These are phyloP conservation scores for Agaricus sinodeliciosus DNA, from an alignment of 768 basidiomycete genomes.

Conservation along the genomic window DNA sequence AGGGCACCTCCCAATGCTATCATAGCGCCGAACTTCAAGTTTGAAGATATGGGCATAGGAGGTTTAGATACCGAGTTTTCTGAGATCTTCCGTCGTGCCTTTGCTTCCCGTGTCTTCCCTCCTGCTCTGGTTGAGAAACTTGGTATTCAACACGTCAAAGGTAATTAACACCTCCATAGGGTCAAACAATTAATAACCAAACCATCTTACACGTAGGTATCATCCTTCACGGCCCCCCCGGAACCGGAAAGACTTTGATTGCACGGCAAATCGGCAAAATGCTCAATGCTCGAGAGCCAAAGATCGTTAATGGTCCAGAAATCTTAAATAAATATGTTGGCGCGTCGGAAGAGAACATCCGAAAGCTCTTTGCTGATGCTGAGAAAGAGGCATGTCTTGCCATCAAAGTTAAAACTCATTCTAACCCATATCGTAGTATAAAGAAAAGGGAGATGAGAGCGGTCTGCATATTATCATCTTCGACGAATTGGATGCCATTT, in stretches of 20 bases:
- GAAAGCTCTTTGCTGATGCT: conserved; percentile 96
- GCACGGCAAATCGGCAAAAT: conserved; percentile 99
- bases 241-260: conserved; percentile 97
- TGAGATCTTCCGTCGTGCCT: conserved; percentile 96
- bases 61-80: conserved; percentile 93
- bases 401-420: not conserved
- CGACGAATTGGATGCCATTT: conserved; percentile 97
- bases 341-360: conserved; percentile 94
- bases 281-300: conserved; percentile 96
- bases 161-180: conserved; percentile 29
- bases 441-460: conserved; percentile 95
- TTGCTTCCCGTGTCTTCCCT: conserved; percentile 97
- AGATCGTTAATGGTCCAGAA: conserved; percentile 97
- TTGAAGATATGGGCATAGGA: conserved; percentile 99
- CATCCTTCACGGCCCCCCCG: conserved; percentile 91
- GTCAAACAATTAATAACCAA: not conserved
- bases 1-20: conserved; percentile 93
- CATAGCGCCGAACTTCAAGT: conserved; percentile 96
- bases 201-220: conserved; percentile 50
- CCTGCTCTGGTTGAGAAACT: conserved; percentile 95
- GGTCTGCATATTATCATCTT: conserved; percentile 99
- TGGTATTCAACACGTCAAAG: conserved; percentile 97
- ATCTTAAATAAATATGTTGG: conserved; percentile 97
- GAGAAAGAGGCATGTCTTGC: conserved; percentile 61
- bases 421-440: conserved; percentile 46